Conservation (phyloP, 371 early-diverging fungal genomes). For the Homolaphlyctis polyrhiza region DNA sequence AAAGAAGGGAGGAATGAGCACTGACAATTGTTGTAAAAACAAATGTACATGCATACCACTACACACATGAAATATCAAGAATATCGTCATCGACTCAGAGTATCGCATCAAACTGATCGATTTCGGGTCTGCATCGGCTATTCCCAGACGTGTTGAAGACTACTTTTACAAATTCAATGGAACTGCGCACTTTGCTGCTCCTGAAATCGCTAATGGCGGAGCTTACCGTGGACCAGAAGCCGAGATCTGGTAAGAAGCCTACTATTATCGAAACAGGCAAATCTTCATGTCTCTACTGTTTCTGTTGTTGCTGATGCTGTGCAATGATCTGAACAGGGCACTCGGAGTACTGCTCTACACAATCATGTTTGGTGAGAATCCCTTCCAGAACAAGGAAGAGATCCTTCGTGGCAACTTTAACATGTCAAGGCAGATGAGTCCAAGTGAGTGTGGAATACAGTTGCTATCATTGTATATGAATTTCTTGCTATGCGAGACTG, state of each 20-base stretch:
- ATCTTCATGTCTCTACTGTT: conserved; percentile 5
- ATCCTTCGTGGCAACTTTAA: conserved; percentile 19
- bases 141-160: conserved; percentile 14
- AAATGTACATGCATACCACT: neutral
- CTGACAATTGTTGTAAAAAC: neutral
- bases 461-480: conserved; percentile 5
- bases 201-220: conserved; percentile 66
- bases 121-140: conserved; percentile 58
- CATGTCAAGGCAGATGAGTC: conserved; percentile 1
- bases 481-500: too few relatives aligned
- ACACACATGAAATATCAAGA: conserved; percentile 8
- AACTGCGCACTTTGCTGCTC: conserved; percentile 50
- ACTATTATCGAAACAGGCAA: neutral
- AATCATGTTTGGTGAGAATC: conserved; percentile 41
- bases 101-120: conserved; percentile 69
- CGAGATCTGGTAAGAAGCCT: conserved; percentile 65
- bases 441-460: conserved; percentile 8
- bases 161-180: conserved; percentile 56
- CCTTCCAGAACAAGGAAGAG: conserved; percentile 33
- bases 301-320: conserved; percentile 15
- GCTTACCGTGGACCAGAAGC: conserved; percentile 74
- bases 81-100: conserved; percentile 48
- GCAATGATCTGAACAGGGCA: conserved; percentile 27
- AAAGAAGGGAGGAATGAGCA: too few relatives aligned
- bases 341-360: conserved; percentile 47